Evolutionary conservation across 1,284 basidiomycete genomes (phyloP).

Genomic region (Microbotryum lychnidis-dioicae): DNA sequence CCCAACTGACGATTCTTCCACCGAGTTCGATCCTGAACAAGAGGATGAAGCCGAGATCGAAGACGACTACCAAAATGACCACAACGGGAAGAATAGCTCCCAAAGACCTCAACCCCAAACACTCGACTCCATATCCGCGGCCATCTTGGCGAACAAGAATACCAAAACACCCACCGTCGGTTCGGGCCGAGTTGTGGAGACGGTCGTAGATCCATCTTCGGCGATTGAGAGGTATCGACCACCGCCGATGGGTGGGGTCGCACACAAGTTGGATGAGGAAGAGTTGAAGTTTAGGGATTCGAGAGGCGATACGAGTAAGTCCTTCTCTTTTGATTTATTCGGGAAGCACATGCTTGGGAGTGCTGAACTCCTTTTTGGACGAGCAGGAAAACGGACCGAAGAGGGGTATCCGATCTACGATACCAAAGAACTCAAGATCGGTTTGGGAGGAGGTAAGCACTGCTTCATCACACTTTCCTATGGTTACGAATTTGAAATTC

Average conservation of each 20-base stretch:
- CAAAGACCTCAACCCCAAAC: too few relatives aligned
- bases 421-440: conserved; percentile 33
- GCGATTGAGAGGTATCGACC: conserved; percentile 20
- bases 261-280: conserved; percentile 15
- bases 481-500: too few relatives aligned
- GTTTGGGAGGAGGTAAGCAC: conserved; percentile 26
- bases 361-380: neutral
- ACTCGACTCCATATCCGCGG: too few relatives aligned
- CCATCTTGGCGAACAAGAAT: too few relatives aligned
- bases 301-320: conserved; percentile 14
- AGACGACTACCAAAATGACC: neutral
- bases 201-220: conserved; percentile 19
- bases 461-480: too few relatives aligned
- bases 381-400: conserved; percentile 32
- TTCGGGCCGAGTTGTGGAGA: neutral
- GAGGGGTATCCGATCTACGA: conserved; percentile 35
- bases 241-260: neutral
- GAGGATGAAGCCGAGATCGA: conserved; percentile 13
- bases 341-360: too few relatives aligned
- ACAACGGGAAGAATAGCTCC: too few relatives aligned
- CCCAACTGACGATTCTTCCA: neutral
- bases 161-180: too few relatives aligned
- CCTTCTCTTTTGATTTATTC: too few relatives aligned
- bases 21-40: neutral
- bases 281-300: conserved; percentile 27